A percentile compares a stretch with the other conserved stretches of the same genome.
Evolutionary conservation across 805 yeast genomes (phyloP).

Genomic region (Spathaspora sp.): DNA sequence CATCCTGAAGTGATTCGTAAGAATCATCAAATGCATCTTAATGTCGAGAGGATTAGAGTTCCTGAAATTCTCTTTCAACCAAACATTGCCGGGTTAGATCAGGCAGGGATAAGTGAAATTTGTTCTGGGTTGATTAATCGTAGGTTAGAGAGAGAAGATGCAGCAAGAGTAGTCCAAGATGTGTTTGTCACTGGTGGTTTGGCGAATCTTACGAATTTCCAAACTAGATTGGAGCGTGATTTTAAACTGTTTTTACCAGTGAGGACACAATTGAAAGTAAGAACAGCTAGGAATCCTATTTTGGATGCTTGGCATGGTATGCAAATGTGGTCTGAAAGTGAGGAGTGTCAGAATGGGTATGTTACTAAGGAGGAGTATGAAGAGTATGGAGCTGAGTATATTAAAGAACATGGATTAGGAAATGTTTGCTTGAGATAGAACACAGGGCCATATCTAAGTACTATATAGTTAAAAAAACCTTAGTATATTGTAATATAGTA

Average conservation of each 20-base stretch:
- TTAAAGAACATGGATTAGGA: constrained; percentile 82
- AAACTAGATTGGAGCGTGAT: constrained; percentile 65
- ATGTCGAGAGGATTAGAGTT: constrained; percentile 84
- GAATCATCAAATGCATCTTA: constrained; percentile 85
- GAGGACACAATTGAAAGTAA: constrained; percentile 56
- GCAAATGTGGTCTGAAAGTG: constrained; percentile 67
- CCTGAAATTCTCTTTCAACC: constrained; percentile 95
- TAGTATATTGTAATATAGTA: too few species aligned
- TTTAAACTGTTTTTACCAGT: constrained; percentile 69
- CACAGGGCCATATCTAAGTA: background rate
- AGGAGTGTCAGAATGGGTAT: constrained; percentile 42
- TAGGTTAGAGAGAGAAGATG: constrained; percentile 56
- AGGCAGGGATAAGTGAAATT: constrained; percentile 86
- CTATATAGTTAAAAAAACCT: background rate
- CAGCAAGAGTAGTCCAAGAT: constrained; percentile 52
- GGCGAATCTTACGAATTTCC: constrained; percentile 60
- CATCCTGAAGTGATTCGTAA: constrained; percentile 72
- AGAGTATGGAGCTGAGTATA: constrained; percentile 86
- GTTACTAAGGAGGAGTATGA: constrained; percentile 73
- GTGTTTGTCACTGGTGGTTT: constrained; percentile 87
- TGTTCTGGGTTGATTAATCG: constrained; percentile 61
- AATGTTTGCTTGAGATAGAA: constrained; percentile 39
- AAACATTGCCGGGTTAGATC: constrained; percentile 89
- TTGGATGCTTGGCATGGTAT: constrained; percentile 93
- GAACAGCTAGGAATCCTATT: constrained; percentile 63